Evolutionary conservation across 768 basidiomycete species (phyloP).

Genomic region (Boletus patriciae): DNA sequence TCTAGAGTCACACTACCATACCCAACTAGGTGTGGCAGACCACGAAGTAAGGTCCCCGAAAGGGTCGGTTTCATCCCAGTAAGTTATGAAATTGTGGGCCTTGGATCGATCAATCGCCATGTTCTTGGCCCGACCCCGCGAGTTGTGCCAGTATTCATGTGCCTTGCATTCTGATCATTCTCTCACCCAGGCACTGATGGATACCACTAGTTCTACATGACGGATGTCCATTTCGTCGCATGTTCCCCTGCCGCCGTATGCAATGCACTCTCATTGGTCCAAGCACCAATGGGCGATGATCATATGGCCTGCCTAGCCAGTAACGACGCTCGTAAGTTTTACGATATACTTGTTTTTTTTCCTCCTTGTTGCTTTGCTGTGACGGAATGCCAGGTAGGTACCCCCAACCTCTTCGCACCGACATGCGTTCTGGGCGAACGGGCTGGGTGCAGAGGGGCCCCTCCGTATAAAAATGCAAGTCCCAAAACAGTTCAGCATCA

Average conservation of each 20-base stretch:
- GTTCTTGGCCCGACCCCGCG: too few species aligned
- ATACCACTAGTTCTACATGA: neutral
- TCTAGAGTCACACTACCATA: too few species aligned
- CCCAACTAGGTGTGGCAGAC: too few species aligned
- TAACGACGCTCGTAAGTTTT: neutral
- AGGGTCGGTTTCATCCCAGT: too few species aligned
- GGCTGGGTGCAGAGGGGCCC: neutral
- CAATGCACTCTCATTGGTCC: neutral
- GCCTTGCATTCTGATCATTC: too few species aligned
- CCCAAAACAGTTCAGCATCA: neutral
- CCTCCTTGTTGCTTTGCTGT: neutral
- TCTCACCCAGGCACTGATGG: neutral
- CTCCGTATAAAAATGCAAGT: constrained; percentile 12
- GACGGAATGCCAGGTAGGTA: neutral
- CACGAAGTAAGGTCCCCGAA: neutral
- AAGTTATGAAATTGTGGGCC: neutral
- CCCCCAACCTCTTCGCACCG: neutral
- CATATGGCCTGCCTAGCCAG: neutral
- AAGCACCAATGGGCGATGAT: neutral
- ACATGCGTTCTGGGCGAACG: neutral
- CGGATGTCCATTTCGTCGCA: too few species aligned
- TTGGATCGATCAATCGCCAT: neutral
- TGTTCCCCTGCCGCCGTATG: neutral
- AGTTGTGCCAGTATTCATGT: neutral
- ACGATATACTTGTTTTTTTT: neutral